Evolutionary conservation across 2,329 filamentous ascomycete species (phyloP), one percentile per base, ranked within the genome.

Genomic region (Blastomyces percursus): DNA sequence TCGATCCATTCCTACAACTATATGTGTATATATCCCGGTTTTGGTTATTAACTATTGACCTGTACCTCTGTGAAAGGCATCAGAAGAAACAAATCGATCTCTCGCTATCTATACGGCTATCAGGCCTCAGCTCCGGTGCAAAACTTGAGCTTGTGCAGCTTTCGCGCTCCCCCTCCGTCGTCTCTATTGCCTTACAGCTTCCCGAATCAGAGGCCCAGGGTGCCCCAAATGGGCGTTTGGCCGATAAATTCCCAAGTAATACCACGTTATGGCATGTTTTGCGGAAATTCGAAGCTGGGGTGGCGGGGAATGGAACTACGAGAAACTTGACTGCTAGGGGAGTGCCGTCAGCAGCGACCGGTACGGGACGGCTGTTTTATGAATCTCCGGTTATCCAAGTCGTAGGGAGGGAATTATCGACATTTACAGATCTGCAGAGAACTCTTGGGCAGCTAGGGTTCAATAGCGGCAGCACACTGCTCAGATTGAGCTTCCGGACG

Each of bases 141-240:
- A 96, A 95, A 72, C 85, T 99, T 63, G 92, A 97, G 72, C 88
- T 99, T 59, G 88, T 96, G 27, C 86, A 90, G 71, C 86, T 88
- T 64, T 94, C 92, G 55, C 89, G 90, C 63, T 94, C 91, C 0
- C 88, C 92, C 0, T 87, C 90, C 1, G 88, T 88, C 57, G 88
- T 99, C 62, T 91, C 88, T 50, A 88, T 99, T 51, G 93, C 90
- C n/a, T 79, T 99, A 14, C 90, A 96, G 71, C 79, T 96, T 35
- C 90, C 91, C 3, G 82, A 86, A 44, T 84, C 86, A 27, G 88
- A 94, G 71, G 85, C 82, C 24, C 79, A 78, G 54, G 79, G 82
- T 58, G 80, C 83, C 24, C 82, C 86, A 1, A 85, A 84, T 66
- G 84, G 86, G 30, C 85, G 91, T 38, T 76, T 96, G 50, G 84